Evolutionary conservation across 805 yeast species (phyloP), one percentile per base, ranked within the genome.

Genomic region (Candida endomychidarum): DNA sequence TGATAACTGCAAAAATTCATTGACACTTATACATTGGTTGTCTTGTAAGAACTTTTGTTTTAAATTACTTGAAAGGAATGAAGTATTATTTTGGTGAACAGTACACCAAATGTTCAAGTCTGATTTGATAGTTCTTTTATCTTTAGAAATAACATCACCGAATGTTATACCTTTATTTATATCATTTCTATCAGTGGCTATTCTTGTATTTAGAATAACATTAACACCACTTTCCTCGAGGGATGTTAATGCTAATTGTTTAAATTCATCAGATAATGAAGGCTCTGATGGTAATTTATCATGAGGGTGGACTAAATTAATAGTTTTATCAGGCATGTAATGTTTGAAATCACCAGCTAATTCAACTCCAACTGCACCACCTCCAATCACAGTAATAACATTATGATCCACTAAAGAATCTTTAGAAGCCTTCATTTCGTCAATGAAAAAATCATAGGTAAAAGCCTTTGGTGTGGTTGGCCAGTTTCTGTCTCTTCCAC

Each of bases 401-500:
- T 68, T 53, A 11, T 71, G 63, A 3, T 42, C 31, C 11, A 52
- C 54, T 34, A 77, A 62, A n/a, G 55, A 52, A 1, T 49, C 47
- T 19, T 50, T 48, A 26, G 65, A 60, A 15, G 51, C 47, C 3
- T 42, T 36, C 78, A 77, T 75, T 47, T 77, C 81, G 14, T 53
- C 42, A 19, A 67, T 41, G 47, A 61, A 75, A 6, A 51, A 53
- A 12, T 61, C 60, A 37, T 51, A 57, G 9, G 70, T 67, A 33
- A 47, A 49, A 0, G 72, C 78, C n/a, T 58, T 50, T 2, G 81
- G 81, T 24, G 76, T 75, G 25, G 74, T 67, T 10, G 81, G 82
- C 78, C 79, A 75, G 29, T 60, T 57, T 44, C 81, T 57, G 38
- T 74, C 61, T 51, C 81, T 59, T 1, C 81, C 81, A 2, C 74